These are phyloP conservation scores for Chernovozyma sophiae-reginae DNA, from an alignment of 1,139 yeast species.

Conservation along the genomic window DNA sequence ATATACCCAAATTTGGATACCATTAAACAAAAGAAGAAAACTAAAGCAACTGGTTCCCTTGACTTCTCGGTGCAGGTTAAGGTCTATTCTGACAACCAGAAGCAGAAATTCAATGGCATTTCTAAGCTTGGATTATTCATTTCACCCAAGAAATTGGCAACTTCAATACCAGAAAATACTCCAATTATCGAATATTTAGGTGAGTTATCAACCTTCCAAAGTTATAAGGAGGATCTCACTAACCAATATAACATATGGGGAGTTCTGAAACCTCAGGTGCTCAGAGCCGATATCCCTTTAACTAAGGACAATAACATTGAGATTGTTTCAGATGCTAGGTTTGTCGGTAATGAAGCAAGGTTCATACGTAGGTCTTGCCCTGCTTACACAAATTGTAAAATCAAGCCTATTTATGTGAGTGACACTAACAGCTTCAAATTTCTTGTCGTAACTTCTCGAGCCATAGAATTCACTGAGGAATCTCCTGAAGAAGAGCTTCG, in stretches of 20 bases:
- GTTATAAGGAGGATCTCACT: conserved; percentile 58
- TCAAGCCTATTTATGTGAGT: conserved; percentile 51
- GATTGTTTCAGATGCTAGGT: conserved; percentile 71
- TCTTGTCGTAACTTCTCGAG: conserved; percentile 53
- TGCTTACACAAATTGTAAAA: conserved; percentile 60
- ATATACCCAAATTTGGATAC: conserved; percentile 23
- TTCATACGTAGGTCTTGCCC: conserved; percentile 74
- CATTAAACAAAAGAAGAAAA: conserved; percentile 16
- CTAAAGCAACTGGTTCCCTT: conserved; percentile 19
- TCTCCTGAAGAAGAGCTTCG: conserved; percentile 62
- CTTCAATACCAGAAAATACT: conserved; percentile 41
- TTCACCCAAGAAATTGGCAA: conserved; percentile 18
- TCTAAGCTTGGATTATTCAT: conserved; percentile 65
- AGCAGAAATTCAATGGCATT: conserved; percentile 68
- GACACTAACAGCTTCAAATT: conserved; percentile 47
- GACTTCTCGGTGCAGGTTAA: conserved; percentile 35
- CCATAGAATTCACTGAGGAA: conserved; percentile 37
- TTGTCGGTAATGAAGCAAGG: conserved; percentile 71
- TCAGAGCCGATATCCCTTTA: conserved; percentile 32
- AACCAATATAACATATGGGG: conserved; percentile 85
- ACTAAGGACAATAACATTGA: conserved; percentile 19
- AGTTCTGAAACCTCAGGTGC: conserved; percentile 75
- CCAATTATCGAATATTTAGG: conserved; percentile 68
- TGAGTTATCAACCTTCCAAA: conserved; percentile 60
- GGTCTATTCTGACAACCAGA: conserved; percentile 50